phyloP scores from a whole-genome alignment of 306 rosid genomes.

The Trifolium pratense region DNA sequence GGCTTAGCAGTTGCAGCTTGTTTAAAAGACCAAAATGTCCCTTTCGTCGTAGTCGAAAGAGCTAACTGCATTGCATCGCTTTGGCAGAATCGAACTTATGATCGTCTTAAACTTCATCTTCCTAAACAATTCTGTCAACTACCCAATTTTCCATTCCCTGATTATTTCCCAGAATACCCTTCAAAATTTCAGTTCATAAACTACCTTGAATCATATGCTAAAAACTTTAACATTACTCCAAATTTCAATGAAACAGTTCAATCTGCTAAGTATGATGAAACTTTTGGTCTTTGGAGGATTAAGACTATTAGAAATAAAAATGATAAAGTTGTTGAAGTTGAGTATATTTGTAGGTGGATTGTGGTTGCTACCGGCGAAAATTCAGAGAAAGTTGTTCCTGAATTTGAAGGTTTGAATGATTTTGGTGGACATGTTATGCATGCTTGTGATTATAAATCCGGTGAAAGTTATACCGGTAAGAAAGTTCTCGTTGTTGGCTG shows the following conservation, averaged over 20 bases:
- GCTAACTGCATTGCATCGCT: conserved; percentile 91
- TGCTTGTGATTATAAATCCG: conserved; percentile 87
- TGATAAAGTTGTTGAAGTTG: conserved; percentile 50
- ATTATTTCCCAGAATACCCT: conserved; percentile 80
- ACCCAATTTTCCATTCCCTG: conserved; percentile 80
- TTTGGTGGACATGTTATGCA: conserved; percentile 77
- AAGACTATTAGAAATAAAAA: conserved; percentile 44
- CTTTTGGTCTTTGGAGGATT: conserved; percentile 85
- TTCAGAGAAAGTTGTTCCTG: conserved; percentile 78
- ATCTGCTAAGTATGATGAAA: conserved; percentile 82
- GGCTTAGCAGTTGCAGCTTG: conserved; percentile 88
- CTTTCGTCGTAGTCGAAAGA: conserved; percentile 72
- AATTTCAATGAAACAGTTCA: conserved; percentile 88
- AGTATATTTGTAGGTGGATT: conserved; percentile 90
- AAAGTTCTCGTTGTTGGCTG: conserved; percentile 85
- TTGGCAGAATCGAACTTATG: conserved; percentile 80
- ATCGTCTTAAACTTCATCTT: conserved; percentile 91
- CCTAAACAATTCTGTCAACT: conserved; percentile 85
- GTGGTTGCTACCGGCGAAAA: conserved; percentile 97
- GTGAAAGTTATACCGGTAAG: conserved; percentile 57
- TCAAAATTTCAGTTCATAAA: conserved; percentile 75
- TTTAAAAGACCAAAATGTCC: conserved; percentile 79
- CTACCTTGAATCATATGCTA: conserved; percentile 79
- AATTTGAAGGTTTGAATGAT: conserved; percentile 71
- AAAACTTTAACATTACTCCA: conserved; percentile 70